Evolutionary conservation across 2,329 filamentous ascomycete species (phyloP), one percentile per base, ranked within the genome.

Genomic region (Orbilia brochopaga): DNA sequence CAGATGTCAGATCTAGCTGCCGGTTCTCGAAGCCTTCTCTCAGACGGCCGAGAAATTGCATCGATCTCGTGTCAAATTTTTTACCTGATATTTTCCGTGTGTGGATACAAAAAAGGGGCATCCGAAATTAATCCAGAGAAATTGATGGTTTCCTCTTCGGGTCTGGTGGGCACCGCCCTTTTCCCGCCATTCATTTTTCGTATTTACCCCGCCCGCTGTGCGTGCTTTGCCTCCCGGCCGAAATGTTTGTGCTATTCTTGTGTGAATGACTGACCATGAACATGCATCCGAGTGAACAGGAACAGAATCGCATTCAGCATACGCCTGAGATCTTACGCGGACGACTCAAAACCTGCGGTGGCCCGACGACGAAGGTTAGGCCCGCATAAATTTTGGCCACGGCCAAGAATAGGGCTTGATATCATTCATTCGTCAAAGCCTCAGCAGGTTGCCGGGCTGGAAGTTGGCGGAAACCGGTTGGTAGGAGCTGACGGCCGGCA

Each of bases 321-420:
- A 42, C 11, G n/a, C 3, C 11, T 6, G 15, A 15, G 3, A 40
- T 55, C 52, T 60, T 59, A 63, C 59, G 54, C 63, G 56, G 23
- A 50, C 51, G 65, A 60, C 24, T 52, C 59, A 55, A 59, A 61
- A 63, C 53, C 59, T 61, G 58, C 48, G 52, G 32, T 54, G 58
- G 53, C 23, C 27, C 15, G 30, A 46, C 24, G 24, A 57, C 58
- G 32, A 48, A 69, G 53, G 53, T 63, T 58, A 42, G 65, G 44
- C 44, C n/a, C 55, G 27, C 27, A 42, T n/a, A n/a, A n/a, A n/a
- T n/a, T 21, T 24, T 19, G 21, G 50, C 50, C 5, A 55, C 54
- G 60, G 54, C 59, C 66, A 59, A 48, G 53, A 70, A 70, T 70
- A 70, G 54, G 19, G 35, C 24, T 64, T 70, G 59, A 70, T 69